Conservation (phyloP, 148 eudicot species). For the Nepenthes gracilis region DNA sequence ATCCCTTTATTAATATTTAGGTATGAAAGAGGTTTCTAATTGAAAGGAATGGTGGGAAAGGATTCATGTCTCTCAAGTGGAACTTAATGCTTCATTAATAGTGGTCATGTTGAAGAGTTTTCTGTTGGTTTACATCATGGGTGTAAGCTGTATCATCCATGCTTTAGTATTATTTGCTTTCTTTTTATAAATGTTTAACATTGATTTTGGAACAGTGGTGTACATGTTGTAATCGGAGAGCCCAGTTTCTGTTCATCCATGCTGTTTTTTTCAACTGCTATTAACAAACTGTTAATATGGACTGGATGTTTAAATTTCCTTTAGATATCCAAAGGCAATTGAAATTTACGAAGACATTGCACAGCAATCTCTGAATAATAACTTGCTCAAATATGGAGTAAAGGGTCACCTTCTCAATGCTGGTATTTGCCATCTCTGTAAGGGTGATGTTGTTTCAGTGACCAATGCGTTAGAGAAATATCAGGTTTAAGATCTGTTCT, state of each 20-base stretch:
- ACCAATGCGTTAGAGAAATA: conserved; percentile 33
- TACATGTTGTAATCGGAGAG: too few relatives aligned
- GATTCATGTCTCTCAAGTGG: too few relatives aligned
- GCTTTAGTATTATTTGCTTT: too few relatives aligned
- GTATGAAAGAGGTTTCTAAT: too few relatives aligned
- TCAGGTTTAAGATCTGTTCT: conserved; percentile 18
- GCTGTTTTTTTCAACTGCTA: not conserved
- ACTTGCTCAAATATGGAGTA: conserved; percentile 40
- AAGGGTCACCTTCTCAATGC: conserved; percentile 53
- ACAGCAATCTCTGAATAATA: conserved; percentile 27
- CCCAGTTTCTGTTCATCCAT: not conserved
- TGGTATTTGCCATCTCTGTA: conserved; percentile 50
- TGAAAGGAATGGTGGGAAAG: too few relatives aligned
- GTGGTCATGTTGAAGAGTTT: too few relatives aligned
- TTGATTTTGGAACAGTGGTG: too few relatives aligned
- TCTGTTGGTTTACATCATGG: too few relatives aligned
- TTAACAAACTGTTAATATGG: not conserved
- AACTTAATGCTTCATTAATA: too few relatives aligned
- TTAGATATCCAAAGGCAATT: conserved; percentile 39
- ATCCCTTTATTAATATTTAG: too few relatives aligned
- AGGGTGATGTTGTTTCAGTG: conserved; percentile 43
- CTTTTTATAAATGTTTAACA: too few relatives aligned
- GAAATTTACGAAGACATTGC: conserved; percentile 49
- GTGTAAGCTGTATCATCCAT: too few relatives aligned
- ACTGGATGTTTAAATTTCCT: not conserved